A percentile compares a stretch with the other conserved stretches of the same genome.
phyloP scores from a whole-genome alignment of 176 grass and related monocot genomes.

The Alloteropsis semialata region DNA sequence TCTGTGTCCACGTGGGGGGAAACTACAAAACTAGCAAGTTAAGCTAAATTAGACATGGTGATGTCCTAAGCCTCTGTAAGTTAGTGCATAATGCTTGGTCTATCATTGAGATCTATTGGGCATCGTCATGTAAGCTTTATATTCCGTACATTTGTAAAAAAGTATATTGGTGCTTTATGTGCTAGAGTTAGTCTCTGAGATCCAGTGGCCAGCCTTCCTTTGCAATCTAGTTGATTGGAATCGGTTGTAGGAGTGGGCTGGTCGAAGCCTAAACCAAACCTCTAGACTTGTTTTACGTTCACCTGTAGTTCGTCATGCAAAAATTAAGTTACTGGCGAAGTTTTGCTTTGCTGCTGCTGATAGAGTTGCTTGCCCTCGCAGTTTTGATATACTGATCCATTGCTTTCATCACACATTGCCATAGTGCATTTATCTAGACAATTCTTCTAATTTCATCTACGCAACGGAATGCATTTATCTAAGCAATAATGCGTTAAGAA shows the following conservation, averaged over 20 bases:
- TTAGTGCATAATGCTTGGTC: neutral
- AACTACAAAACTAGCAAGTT: neutral
- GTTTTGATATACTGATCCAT: neutral
- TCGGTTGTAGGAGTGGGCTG: neutral
- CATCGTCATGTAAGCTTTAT: neutral
- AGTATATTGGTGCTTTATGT: neutral
- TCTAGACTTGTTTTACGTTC: neutral
- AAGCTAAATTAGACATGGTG: neutral
- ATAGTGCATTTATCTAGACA: too few species aligned
- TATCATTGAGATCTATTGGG: neutral
- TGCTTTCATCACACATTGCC: too few species aligned
- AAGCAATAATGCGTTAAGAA: too few species aligned
- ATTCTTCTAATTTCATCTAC: too few species aligned
- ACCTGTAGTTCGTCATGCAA: neutral
- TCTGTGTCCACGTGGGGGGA: neutral
- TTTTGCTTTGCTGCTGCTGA: neutral
- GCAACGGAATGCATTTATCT: too few species aligned
- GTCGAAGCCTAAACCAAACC: neutral
- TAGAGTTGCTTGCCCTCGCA: neutral
- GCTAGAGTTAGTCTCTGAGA: neutral
- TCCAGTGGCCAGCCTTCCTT: neutral
- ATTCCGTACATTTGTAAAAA: neutral
- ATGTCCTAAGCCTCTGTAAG: neutral
- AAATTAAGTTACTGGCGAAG: neutral
- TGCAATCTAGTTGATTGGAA: neutral